A percentile compares a stretch with the other conserved stretches of the same genome.
Evolutionary conservation across 1,284 basidiomycete genomes (phyloP).

Genomic region (Melanopsichium pennsylvanicum): DNA sequence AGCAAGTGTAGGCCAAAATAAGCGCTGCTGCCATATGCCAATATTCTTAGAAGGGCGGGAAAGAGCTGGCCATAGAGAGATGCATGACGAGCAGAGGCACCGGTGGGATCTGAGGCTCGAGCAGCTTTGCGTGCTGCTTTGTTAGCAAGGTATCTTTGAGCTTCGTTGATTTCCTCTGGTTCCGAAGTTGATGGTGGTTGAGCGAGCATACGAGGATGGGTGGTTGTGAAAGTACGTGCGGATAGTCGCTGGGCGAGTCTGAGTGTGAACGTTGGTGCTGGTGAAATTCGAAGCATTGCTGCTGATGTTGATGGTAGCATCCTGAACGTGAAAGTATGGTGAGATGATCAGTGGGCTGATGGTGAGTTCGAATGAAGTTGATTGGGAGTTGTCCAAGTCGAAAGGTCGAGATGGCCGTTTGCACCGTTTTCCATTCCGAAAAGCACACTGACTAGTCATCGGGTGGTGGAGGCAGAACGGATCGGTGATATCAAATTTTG

Average conservation of each 20-base stretch:
- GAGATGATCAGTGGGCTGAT: too few relatives aligned
- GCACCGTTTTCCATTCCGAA: too few relatives aligned
- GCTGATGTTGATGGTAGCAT: conserved; percentile 2
- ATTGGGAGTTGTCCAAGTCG: too few relatives aligned
- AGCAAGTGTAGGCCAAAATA: conserved; percentile 63
- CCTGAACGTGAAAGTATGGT: too few relatives aligned
- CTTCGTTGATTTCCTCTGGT: conserved; percentile 33
- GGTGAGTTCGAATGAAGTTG: too few relatives aligned
- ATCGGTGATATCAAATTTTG: conserved; percentile 15
- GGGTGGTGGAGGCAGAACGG: not conserved
- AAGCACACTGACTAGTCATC: not conserved
- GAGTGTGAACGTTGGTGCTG: not conserved
- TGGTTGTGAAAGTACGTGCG: conserved; percentile 4
- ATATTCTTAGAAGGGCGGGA: conserved; percentile 56
- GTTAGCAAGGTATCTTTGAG: conserved; percentile 31
- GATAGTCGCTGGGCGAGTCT: not conserved
- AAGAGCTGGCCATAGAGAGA: conserved; percentile 59
- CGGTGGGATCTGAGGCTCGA: conserved; percentile 12
- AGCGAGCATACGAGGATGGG: conserved; percentile 1
- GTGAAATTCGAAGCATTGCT: not conserved
- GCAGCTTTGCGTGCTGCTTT: conserved; percentile 28
- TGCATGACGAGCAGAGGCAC: conserved; percentile 41
- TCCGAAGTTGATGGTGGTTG: conserved; percentile 1
- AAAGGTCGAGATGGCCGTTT: not conserved
- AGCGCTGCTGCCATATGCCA: conserved; percentile 58